Evolutionary conservation across 768 basidiomycete genomes (phyloP).

Genomic region (Pleurotus citrinopileatus): DNA sequence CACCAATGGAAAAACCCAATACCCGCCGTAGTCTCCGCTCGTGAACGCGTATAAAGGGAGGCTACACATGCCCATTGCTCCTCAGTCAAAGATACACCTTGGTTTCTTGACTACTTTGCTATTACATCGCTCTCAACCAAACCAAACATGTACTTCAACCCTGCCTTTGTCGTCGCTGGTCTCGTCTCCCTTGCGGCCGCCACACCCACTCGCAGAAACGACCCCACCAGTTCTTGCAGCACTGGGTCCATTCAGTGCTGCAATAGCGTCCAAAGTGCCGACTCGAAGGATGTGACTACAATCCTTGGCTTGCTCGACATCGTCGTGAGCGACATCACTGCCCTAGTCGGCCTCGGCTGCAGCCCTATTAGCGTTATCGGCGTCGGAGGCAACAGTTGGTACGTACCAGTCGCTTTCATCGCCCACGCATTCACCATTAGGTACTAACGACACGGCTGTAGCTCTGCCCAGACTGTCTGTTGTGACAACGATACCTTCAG

Average conservation of each 20-base stretch:
- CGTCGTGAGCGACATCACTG: constrained; percentile 20
- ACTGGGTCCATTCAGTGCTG: constrained; percentile 20
- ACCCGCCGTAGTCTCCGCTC: not conserved
- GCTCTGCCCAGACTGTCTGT: constrained; percentile 27
- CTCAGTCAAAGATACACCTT: not conserved
- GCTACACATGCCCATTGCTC: not conserved
- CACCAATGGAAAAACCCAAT: not conserved
- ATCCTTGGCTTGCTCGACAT: constrained; percentile 22
- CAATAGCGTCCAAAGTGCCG: constrained; percentile 10
- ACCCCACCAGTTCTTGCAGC: constrained; percentile 13
- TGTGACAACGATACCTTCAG: constrained; percentile 26
- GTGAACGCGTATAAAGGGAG: not conserved
- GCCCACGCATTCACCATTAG: not conserved
- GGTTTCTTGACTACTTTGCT: not conserved
- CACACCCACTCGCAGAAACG: constrained; percentile 15
- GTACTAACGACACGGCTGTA: constrained; percentile 3
- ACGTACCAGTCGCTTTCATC: not conserved
- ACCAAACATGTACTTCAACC: constrained; percentile 12
- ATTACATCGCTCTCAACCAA: not conserved
- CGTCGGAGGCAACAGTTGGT: constrained; percentile 20
- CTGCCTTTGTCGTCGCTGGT: constrained; percentile 10
- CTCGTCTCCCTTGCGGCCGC: constrained; percentile 19
- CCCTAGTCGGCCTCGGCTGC: constrained; percentile 24
- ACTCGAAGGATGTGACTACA: not conserved
- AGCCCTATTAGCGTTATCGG: constrained; percentile 25